phyloP scores from a whole-genome alignment of 2,329 filamentous ascomycete genomes.

The Xylariaceae sp. region DNA sequence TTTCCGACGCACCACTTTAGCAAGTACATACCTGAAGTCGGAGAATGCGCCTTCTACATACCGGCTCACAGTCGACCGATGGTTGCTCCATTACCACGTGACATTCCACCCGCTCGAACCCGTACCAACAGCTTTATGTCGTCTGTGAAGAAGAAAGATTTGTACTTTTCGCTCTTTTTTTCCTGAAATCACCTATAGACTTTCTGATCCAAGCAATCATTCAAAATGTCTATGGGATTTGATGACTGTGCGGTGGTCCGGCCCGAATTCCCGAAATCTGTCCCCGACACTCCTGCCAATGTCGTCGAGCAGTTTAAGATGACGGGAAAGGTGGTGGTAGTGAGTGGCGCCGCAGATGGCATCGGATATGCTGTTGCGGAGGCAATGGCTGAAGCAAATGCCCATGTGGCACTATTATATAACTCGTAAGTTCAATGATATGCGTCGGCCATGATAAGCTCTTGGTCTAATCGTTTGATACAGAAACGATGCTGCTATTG shows the following conservation, averaged over 20 bases:
- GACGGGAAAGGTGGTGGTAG: constrained; percentile 16
- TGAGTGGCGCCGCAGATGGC: constrained; percentile 17
- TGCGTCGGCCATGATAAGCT: too few species aligned
- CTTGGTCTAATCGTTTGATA: background rate
- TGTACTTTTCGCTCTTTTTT: too few species aligned
- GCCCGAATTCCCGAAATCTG: constrained; percentile 15
- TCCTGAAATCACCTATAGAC: too few species aligned
- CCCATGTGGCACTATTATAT: constrained; percentile 15
- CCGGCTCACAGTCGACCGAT: too few species aligned
- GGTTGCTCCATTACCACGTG: too few species aligned
- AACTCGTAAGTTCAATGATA: constrained; percentile 14
- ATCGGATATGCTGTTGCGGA: constrained; percentile 18
- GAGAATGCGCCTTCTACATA: too few species aligned
- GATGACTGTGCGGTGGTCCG: constrained; percentile 16
- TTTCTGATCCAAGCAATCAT: background rate
- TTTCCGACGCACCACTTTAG: too few species aligned
- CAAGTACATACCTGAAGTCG: too few species aligned
- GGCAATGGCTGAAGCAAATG: constrained; percentile 17
- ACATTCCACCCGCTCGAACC: too few species aligned
- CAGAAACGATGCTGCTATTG: constrained; percentile 14
- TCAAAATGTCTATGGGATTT: constrained; percentile 18
- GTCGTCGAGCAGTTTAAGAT: constrained; percentile 17
- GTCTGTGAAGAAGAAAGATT: too few species aligned
- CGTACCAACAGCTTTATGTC: too few species aligned
- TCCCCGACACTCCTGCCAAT: constrained; percentile 12